Base-by-base conservation (phyloP, 371 early-diverging fungal genomes). In the Parasitella parasitica region DNA sequence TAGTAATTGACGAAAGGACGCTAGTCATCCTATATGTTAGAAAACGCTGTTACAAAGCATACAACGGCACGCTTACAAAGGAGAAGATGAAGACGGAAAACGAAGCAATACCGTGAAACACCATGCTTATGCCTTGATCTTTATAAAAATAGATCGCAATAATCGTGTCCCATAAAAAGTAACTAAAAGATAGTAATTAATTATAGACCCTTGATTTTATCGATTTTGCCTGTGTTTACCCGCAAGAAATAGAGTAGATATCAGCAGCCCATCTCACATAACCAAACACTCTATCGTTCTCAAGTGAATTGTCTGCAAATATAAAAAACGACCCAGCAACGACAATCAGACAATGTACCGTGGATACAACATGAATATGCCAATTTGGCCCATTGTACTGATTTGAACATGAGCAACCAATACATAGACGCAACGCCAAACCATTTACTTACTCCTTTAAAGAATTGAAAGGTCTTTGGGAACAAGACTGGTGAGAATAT, bases 141-240 rank as follows among this genome's bases (percentile, higher is more conserved):
- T 85, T 83, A 43, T 86, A 61, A 54, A 92, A 85, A 57, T 82
- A 80, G 28, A 93, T 59, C n/a, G 86, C 90, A 28, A 89, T 75
- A 49, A 88, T 57, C 0, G 87, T 82, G 76, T 97, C 97, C 96
- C 96, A 97, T 48, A 94, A 57, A 74, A 97, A 97, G 76, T 95
- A 97, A 8, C 94, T 51, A 35, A 35, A 30, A 26, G 6, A 62
- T n/a, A 22, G 5, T 54, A 4, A 32, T 26, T 49, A 28, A 30
- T 5, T 30, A 30, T 30, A 8, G 16, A 28, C 8, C 30, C 28
- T 13, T 49, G 12, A 27, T 36, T 11, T 58, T 15, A 16, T 26
- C n/a, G 2, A 2, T 43, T 30, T 28, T 26, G 39, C 27, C 16
- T 46, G 15, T 43, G 6, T 69, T 80, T 87, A 91, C 91, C 95